Conservation (phyloP, 768 basidiomycete genomes). For the Russula sp. region DNA sequence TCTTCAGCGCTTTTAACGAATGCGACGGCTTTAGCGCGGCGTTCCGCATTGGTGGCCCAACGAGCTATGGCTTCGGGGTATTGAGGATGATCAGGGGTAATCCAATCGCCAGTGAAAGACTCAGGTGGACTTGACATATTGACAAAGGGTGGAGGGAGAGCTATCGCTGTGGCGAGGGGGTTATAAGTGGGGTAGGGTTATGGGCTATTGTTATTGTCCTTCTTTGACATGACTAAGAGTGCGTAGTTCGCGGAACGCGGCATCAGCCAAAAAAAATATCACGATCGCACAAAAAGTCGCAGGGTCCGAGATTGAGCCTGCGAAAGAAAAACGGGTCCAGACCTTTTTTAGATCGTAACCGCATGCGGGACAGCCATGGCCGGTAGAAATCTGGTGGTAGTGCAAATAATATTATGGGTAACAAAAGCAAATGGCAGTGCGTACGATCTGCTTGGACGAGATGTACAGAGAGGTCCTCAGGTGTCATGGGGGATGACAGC, state of each 20-base stretch:
- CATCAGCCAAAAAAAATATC: no score
- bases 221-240: no score
- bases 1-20: slow-evolving; percentile 40
- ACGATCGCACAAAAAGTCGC: no score
- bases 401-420: no score
- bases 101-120: slow-evolving; percentile 40
- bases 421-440: neutral
- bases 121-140: slow-evolving; percentile 10
- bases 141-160: neutral
- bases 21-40: slow-evolving; percentile 38
- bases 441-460: no score
- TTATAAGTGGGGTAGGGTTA: neutral
- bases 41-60: slow-evolving; percentile 40
- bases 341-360: neutral
- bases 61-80: slow-evolving; percentile 39
- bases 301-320: no score
- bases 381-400: no score
- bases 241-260: no score
- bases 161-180: neutral
- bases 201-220: neutral
- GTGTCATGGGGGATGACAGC: no score
- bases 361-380: no score
- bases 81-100: slow-evolving; percentile 34
- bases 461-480: no score
- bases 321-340: neutral